Evolutionary conservation across 345 rosid species (phyloP), one percentile per base, ranked within the genome.

Genomic region (Linum trigynum): DNA sequence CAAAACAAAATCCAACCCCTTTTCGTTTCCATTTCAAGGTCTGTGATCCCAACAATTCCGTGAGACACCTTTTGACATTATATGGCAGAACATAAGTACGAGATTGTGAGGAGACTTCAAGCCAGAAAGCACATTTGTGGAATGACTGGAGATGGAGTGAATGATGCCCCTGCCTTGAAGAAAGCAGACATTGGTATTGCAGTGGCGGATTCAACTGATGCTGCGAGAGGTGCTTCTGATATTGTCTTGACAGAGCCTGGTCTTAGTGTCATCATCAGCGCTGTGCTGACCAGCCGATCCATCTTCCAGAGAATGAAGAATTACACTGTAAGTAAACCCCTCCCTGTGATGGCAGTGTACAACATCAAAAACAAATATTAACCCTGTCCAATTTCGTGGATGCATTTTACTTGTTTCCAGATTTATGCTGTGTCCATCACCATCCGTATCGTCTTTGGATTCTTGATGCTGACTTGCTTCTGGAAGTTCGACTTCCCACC

Each of bases 31-130:
- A n/a, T 23, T 23, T 23, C 32, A 23, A 23, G 32, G 32, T 23
- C 32, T 23, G 32, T 23, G 32, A 23, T 23, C 32, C 32, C 32
- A 23, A 23, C 32, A 23, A 23, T 23, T 23, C 32, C 32, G 32
- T 23, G 32, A 23, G 32, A 23, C 32, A 23, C 32, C 32, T 23
- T 23, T 23, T 23, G 32, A 23, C 32, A 23, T 23, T 23, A 23
- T 23, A 23, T 56, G 32, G 17, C n/a, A 56, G 59, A 56, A 32
- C 59, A 56, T 32, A 56, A 56, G 59, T 56, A 56, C n/a, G 59
- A 56, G 59, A 56, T 56, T 32, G 59, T 56, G 59, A n/a, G 59
- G 59, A 56, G 59, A 32, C 59, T 56, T 56, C 59, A 56, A 56
- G 59, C 3, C n/a, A 56, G 59, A 32, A 56, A 56, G 59, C 59